Conservation (phyloP, 148 eudicot genomes). For the Salicornia ramosissima region DNA sequence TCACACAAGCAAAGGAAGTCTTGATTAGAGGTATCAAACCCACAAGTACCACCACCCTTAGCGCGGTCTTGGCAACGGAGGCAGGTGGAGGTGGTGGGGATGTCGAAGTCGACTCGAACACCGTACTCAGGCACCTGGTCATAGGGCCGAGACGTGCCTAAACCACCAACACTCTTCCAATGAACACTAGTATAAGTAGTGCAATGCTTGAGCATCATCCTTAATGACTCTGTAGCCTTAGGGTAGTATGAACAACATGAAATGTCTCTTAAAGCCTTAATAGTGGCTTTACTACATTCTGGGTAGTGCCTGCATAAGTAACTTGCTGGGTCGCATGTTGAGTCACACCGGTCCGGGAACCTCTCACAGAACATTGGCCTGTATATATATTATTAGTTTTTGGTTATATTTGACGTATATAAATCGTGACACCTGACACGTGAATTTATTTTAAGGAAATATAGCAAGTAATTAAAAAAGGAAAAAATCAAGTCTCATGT, state of each 20-base stretch:
- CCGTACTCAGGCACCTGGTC: constrained; percentile 84
- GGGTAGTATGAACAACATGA: constrained; percentile 89
- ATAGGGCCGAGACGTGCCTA: constrained; percentile 27
- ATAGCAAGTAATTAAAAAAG: too few relatives aligned
- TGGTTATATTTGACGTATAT: too few relatives aligned
- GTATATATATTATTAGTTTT: too few relatives aligned
- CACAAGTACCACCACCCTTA: constrained; percentile 82
- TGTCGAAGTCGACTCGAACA: constrained; percentile 72
- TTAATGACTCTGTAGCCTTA: constrained; percentile 68
- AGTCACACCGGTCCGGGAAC: constrained; percentile 70
- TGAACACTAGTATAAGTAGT: constrained; percentile 64
- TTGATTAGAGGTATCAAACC: constrained; percentile 55
- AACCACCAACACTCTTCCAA: constrained; percentile 65
- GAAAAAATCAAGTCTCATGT: too few relatives aligned
- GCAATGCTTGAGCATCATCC: constrained; percentile 77
- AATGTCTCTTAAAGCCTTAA: constrained; percentile 18
- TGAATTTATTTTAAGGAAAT: too few relatives aligned
- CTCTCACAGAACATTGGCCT: constrained; percentile 73
- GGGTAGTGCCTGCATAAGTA: constrained; percentile 79
- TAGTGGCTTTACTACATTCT: constrained; percentile 34
- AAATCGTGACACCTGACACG: too few relatives aligned
- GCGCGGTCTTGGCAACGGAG: constrained; percentile 66
- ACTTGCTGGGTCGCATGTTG: constrained; percentile 74
- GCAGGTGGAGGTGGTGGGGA: constrained; percentile 65
- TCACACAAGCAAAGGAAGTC: constrained; percentile 75